These are phyloP conservation scores for Hawksworthiomyces lignivorus DNA, from an alignment of 2,329 filamentous ascomycete genomes.

Conservation along the genomic window DNA sequence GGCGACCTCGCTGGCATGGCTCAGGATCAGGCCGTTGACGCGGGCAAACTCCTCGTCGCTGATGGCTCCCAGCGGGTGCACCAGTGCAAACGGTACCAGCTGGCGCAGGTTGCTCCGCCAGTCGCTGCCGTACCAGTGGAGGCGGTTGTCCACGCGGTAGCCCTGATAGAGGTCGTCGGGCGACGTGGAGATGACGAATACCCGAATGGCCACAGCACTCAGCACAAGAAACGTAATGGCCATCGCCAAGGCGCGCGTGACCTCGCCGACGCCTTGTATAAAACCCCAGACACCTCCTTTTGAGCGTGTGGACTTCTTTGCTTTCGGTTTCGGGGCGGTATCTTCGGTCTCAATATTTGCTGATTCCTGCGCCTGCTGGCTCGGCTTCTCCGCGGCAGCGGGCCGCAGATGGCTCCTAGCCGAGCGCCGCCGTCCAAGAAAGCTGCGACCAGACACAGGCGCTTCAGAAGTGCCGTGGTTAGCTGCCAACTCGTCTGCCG, in stretches of 20 bases:
- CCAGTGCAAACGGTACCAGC: slow-evolving; percentile 16
- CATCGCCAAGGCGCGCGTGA: slow-evolving; percentile 8
- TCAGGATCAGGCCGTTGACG: slow-evolving; percentile 18
- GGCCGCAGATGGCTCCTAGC: background rate
- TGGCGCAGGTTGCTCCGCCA: slow-evolving; percentile 18
- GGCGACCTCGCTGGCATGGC: slow-evolving; percentile 19
- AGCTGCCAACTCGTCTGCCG: slow-evolving; percentile 9
- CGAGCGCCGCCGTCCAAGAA: slow-evolving; percentile 1
- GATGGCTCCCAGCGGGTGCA: slow-evolving; percentile 16
- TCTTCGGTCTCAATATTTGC: too few species aligned
- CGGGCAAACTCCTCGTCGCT: slow-evolving; percentile 18
- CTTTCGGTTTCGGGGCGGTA: too few species aligned
- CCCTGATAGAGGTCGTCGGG: slow-evolving; percentile 15
- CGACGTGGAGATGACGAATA: slow-evolving; percentile 14
- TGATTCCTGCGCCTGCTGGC: background rate
- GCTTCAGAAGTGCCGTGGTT: slow-evolving; percentile 4
- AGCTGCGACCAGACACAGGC: slow-evolving; percentile 3
- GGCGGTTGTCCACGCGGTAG: slow-evolving; percentile 16
- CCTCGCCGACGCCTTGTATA: background rate
- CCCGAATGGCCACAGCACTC: slow-evolving; percentile 10
- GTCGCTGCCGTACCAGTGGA: slow-evolving; percentile 18
- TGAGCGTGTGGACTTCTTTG: background rate
- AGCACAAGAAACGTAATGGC: slow-evolving; percentile 12
- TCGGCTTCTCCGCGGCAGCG: background rate
- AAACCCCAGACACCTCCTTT: background rate